Evolutionary conservation across 176 grass and related monocot genomes (phyloP).

Genomic region (Avena insularis): DNA sequence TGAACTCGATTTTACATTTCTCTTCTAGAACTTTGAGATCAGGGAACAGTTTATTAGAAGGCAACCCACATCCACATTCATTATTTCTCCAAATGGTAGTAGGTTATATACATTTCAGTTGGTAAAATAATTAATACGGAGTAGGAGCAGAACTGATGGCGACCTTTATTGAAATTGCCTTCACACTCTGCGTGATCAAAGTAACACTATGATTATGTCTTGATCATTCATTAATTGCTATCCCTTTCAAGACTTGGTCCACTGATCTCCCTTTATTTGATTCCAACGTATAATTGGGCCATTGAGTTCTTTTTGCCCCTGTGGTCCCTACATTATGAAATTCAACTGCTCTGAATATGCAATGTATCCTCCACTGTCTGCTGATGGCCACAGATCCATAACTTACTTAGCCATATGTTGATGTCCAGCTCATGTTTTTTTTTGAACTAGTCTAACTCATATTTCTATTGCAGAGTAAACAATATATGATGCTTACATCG

Average conservation of each 20-base stretch:
- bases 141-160: conserved; percentile 9
- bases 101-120: conserved; percentile 8
- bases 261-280: conserved; percentile 43
- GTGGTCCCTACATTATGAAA: conserved; percentile 38
- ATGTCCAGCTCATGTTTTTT: conserved; percentile 50
- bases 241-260: conserved; percentile 52
- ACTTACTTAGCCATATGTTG: conserved; percentile 34
- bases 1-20: conserved; percentile 30
- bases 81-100: conserved; percentile 46
- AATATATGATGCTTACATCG: conserved; percentile 39
- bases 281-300: conserved; percentile 35
- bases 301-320: conserved; percentile 33
- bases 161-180: conserved; percentile 26
- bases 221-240: conserved; percentile 44
- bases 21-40: conserved; percentile 34
- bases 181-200: conserved; percentile 38
- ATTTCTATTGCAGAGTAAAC: conserved; percentile 28
- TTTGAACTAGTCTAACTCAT: conserved; percentile 38
- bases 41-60: conserved; percentile 38
- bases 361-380: conserved; percentile 42
- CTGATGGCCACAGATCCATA: conserved; percentile 26
- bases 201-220: conserved; percentile 40
- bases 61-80: conserved; percentile 22
- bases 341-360: conserved; percentile 51
- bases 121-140: not conserved